Conservation (phyloP, 1,284 basidiomycete genomes). For the Mycena sp. region DNA sequence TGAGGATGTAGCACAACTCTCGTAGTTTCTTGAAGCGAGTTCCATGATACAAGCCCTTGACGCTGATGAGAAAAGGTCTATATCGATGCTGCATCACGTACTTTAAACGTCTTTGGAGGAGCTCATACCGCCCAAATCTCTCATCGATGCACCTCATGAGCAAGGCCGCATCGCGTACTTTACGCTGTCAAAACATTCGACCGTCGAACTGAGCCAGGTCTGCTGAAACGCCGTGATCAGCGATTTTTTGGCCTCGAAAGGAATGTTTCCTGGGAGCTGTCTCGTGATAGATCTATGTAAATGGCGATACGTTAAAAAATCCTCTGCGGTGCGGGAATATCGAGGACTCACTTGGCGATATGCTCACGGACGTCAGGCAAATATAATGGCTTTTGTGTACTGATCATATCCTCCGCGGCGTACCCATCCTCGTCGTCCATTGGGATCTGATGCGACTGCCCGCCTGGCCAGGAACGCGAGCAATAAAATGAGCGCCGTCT, state of each 20-base stretch:
- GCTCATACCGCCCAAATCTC: slow-evolving; percentile 23
- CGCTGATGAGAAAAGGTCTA: neutral
- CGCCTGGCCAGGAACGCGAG: neutral
- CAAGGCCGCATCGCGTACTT: slow-evolving; percentile 29
- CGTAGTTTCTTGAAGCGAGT: slow-evolving; percentile 37
- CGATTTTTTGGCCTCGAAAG: slow-evolving; percentile 34
- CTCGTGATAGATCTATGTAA: slow-evolving; percentile 36
- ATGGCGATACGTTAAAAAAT: slow-evolving; percentile 15
- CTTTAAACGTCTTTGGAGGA: slow-evolving; percentile 23
- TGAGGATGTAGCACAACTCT: slow-evolving; percentile 37
- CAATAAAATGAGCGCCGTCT: slow-evolving; percentile 45
- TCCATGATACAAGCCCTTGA: slow-evolving; percentile 38
- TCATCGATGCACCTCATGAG: slow-evolving; percentile 42
- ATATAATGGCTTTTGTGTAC: slow-evolving; percentile 34
- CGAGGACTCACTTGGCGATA: slow-evolving; percentile 26
- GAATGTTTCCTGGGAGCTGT: slow-evolving; percentile 38
- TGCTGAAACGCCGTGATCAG: slow-evolving; percentile 43
- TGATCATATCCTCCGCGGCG: slow-evolving; percentile 38
- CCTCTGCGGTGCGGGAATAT: neutral
- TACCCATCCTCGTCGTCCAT: slow-evolving; percentile 17
- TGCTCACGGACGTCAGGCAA: slow-evolving; percentile 41
- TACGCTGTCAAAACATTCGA: slow-evolving; percentile 43
- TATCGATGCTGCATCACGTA: no score
- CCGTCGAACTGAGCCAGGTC: slow-evolving; percentile 41
- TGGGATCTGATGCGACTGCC: neutral